Evolutionary conservation across 1,139 yeast species (phyloP), one percentile per base, ranked within the genome.

Genomic region (Petasospora fabianii): DNA sequence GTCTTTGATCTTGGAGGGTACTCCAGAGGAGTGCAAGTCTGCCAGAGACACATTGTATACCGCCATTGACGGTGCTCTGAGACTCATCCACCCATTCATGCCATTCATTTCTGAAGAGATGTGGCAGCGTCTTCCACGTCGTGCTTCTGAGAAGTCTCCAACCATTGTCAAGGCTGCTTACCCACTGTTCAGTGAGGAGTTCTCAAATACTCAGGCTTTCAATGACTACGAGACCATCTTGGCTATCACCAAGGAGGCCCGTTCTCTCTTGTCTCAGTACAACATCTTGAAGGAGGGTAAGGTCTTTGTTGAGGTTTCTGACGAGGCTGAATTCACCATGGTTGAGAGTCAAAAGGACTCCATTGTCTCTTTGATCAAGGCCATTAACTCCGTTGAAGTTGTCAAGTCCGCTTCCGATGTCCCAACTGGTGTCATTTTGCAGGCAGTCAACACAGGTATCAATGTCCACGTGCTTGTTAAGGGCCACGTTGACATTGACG

Each of bases 91-190:
- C 61, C 98, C 98, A 63, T 92, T 87, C 72, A 92, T 92, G 98
- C 98, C 98, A 36, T 92, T 78, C 62, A 73, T 92, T 51, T 81
- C 97, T 36, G 98, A 92, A 68, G 98, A 92, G 71, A 77, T 92
- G 84, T 92, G 97, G 97, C 98, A 92, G 69, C 86, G 97, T 68
- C 71, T 92, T 58, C 97, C 98, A 53, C 83, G 86, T 59, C 80
- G 97, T 61, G 77, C 78, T 16, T 69, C 80, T 39, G 96, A 86
- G 57, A 63, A 64, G 14, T 70, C 85, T 18, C 69, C 66, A 36
- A 76, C 96, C n/a, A 86, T 92, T 59, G 79, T 80, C 41, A 77
- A 78, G 58, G 95, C 97, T 33, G 56, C 71, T 39, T 92, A 80
- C 68, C 98, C 98, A 43, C 74, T 66, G 42, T 84, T 71, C 63